Evolutionary conservation across 2,329 filamentous ascomycete genomes (phyloP), one percentile per base, ranked within the genome.

Genomic region (Penicillium verrucosum): DNA sequence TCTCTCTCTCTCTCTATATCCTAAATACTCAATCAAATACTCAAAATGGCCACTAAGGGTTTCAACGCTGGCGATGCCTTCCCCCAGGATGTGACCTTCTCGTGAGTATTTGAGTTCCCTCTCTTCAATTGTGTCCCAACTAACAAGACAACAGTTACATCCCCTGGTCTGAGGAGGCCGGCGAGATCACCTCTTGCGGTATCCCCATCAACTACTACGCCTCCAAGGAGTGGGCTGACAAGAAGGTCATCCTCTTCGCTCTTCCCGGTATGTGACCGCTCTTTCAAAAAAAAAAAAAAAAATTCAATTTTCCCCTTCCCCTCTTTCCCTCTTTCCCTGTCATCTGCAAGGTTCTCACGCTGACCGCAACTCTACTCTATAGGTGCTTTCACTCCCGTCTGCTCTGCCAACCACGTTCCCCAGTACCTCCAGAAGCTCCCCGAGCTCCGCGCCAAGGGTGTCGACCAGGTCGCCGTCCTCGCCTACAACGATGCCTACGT

Each of bases 401-500:
- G 92, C 85, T 88, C 89, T 66, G 88, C 85, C 70, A 82, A 82
- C 74, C 91, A 96, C 80, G 80, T 96, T 60, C 89, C 90, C 60
- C 88, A 88, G 60, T 96, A 91, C 82, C 84, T 93, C 67, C 77
- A 84, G 75, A 87, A 90, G 73, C 78, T 87, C 65, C 79, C 84
- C 51, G 80, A 87, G 70, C 81, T 95, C 75, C 87, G 86, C 79
- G 79, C 79, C 71, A 93, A 93, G 82, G 90, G 89, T 68, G 89
- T 95, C 65, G 91, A 96, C 76, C 76, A 88, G 61, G 85, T 96
- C 68, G 84, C 90, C 65, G 85, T 94, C 70, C 87, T 95, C 70
- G 89, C 90, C 58, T 88, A 80, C 80, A 96, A 96, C 77, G 92
- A 96, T 77, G 80, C 87, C 62, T 95, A 82, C 72, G 91, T 96